Percentiles rank a stretch among this genome's conserved stretches.
Conservation (phyloP, 1,284 basidiomycete genomes). For the Boletellus deceptivus region DNA sequence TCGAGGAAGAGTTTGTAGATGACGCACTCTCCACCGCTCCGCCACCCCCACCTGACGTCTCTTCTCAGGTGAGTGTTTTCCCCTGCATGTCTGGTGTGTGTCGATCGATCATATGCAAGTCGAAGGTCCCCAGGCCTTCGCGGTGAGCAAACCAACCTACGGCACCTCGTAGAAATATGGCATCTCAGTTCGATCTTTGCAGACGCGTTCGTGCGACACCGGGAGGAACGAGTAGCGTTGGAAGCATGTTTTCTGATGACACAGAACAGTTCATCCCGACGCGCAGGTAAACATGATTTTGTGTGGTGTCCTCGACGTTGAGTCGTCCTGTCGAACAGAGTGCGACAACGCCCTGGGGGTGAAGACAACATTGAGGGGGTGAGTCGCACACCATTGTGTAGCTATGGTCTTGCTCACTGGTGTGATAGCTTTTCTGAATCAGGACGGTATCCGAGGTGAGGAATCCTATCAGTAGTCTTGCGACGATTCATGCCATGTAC, state of each 20-base stretch:
- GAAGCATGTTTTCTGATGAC: conserved; percentile 46
- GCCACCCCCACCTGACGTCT: background rate
- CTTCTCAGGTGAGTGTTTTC: conserved; percentile 1
- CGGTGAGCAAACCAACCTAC: conserved; percentile 36
- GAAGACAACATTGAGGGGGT: conserved; percentile 57
- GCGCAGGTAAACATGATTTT: conserved; percentile 46
- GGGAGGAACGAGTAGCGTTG: conserved; percentile 49
- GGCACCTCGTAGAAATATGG: background rate
- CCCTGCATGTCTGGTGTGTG: background rate
- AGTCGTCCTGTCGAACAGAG: conserved; percentile 34
- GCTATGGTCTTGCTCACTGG: conserved; percentile 4
- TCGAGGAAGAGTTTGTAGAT: conserved; percentile 28
- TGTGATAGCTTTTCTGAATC: conserved; percentile 26
- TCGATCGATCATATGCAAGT: background rate
- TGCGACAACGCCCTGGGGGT: conserved; percentile 62
- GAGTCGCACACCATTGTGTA: conserved; percentile 23
- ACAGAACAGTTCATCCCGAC: conserved; percentile 58
- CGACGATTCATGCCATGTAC: background rate
- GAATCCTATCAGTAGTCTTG: background rate
- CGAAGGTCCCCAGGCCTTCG: conserved; percentile 39
- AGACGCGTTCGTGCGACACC: conserved; percentile 55
- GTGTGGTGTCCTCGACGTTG: background rate
- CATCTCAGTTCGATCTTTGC: background rate
- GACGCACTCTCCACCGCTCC: conserved; percentile 32
- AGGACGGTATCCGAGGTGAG: background rate